phyloP scores from a whole-genome alignment of 108 stramenopile species.

The Cyclostephanos tholiformis region DNA sequence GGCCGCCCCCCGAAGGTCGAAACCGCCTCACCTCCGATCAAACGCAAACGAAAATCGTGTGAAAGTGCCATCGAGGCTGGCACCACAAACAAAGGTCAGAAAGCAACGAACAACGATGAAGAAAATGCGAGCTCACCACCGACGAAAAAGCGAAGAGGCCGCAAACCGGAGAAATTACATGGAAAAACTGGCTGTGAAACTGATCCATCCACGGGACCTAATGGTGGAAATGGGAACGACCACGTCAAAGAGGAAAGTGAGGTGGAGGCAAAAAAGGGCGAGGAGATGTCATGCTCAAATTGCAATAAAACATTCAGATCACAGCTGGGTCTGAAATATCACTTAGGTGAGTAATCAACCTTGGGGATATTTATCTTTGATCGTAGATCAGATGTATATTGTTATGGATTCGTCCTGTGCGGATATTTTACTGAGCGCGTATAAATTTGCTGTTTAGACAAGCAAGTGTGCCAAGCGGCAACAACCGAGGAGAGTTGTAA shows the following conservation, averaged over 20 bases:
- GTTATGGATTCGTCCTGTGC: no score
- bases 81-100: neutral
- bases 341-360: neutral
- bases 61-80: neutral
- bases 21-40: neutral
- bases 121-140: no score
- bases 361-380: neutral
- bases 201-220: neutral
- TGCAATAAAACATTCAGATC: conserved; percentile 20
- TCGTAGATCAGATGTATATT: neutral
- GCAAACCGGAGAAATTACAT: neutral
- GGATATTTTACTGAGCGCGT: neutral
- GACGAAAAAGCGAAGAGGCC: no score
- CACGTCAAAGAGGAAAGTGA: neutral
- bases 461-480: conserved; percentile 1
- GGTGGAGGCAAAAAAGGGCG: neutral
- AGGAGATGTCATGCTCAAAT: neutral
- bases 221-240: neutral
- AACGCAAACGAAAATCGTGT: neutral
- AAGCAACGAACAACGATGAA: no score
- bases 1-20: neutral
- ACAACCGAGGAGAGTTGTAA: neutral
- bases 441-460: neutral
- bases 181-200: neutral
- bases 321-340: conserved; percentile 24